A percentile compares a stretch with the other conserved stretches of the same genome.
Evolutionary conservation across 495 filamentous ascomycete species (phyloP).

Genomic region (Penicillium atrosanguineum): DNA sequence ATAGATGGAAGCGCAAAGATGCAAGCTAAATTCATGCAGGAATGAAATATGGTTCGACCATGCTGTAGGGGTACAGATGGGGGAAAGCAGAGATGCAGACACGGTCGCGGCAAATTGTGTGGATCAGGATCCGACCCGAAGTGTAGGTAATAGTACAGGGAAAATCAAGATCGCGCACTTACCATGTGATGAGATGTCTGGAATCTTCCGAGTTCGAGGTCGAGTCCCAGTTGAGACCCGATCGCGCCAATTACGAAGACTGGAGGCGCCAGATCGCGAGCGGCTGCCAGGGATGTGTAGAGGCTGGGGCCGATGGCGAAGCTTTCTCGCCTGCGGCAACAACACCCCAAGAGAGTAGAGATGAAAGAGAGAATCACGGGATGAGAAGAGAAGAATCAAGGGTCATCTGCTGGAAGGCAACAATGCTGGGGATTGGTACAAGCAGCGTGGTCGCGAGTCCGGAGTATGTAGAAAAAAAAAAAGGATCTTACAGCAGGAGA

Average conservation of each 20-base stretch:
- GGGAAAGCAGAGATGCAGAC: slow-evolving; percentile 13
- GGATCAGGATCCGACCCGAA: slow-evolving; percentile 27
- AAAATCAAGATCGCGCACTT: slow-evolving; percentile 9
- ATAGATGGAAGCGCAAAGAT: not conserved
- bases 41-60: not conserved
- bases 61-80: not conserved
- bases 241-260: not conserved
- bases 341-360: slow-evolving; percentile 4
- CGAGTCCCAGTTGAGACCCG: slow-evolving; percentile 1
- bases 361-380: slow-evolving; percentile 1
- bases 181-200: slow-evolving; percentile 12
- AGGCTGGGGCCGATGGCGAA: slow-evolving; percentile 16
- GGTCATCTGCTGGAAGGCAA: not conserved
- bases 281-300: slow-evolving; percentile 42
- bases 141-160: slow-evolving; percentile 18
- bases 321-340: slow-evolving; percentile 3
- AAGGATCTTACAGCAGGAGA: slow-evolving; percentile 15
- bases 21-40: not conserved
- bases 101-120: slow-evolving; percentile 34
- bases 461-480: slow-evolving; percentile 19
- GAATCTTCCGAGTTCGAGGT: not conserved
- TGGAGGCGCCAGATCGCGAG: slow-evolving; percentile 16
- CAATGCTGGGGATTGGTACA: not conserved
- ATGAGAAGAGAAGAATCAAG: not conserved
- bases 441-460: not conserved